Conservation (phyloP, 345 rosid genomes). For the Ceriops tagal region DNA sequence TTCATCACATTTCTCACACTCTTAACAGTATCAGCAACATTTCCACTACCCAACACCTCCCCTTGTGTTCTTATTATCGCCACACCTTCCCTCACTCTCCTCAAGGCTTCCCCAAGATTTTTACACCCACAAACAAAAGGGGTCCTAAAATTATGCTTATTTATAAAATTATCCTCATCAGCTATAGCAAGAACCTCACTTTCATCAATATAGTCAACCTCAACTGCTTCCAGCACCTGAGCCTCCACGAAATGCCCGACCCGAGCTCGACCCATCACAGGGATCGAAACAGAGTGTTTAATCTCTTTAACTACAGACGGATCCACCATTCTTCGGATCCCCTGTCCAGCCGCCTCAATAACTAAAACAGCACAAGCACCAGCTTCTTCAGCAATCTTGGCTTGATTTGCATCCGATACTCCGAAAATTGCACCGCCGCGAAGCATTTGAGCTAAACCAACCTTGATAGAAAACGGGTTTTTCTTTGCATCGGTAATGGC, state of each 20-base stretch:
- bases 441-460: conserved; percentile 25
- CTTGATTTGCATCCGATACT: conserved; percentile 22
- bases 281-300: conserved; percentile 29
- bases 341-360: conserved; percentile 11
- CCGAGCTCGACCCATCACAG: conserved; percentile 29
- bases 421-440: conserved; percentile 33
- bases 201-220: conserved; percentile 38
- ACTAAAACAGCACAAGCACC: conserved; percentile 29
- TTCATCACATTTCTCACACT: conserved; percentile 51
- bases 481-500: conserved; percentile 18
- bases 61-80: conserved; percentile 50
- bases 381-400: conserved; percentile 28
- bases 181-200: conserved; percentile 32
- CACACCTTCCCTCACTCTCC: conserved; percentile 53
- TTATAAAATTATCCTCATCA: conserved; percentile 39
- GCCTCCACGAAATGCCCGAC: conserved; percentile 44
- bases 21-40: conserved; percentile 33
- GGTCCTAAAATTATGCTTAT: conserved; percentile 44
- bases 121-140: conserved; percentile 51
- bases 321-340: conserved; percentile 20
- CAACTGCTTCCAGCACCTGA: conserved; percentile 33
- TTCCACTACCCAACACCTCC: conserved; percentile 23
- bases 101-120: conserved; percentile 40
- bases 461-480: conserved; percentile 25
- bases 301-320: conserved; percentile 26